phyloP scores from a whole-genome alignment of 1,139 yeast genomes.

The Saccharomyces hybrid region DNA sequence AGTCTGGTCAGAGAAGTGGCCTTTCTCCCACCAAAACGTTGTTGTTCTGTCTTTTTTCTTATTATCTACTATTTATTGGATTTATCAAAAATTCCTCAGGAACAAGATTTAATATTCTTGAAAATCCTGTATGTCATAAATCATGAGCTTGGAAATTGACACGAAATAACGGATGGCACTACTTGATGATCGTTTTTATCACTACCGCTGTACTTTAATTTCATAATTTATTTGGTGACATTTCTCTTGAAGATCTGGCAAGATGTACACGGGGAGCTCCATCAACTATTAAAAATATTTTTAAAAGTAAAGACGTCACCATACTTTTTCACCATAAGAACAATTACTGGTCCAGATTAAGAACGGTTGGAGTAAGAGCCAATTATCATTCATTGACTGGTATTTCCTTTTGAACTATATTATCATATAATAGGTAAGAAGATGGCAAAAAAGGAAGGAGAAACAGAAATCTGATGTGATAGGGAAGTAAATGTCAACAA shows the following conservation, averaged over 20 bases:
- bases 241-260: slow-evolving; percentile 51
- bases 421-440: too few relatives aligned
- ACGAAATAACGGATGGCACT: slow-evolving; percentile 83
- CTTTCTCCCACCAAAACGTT: slow-evolving; percentile 57
- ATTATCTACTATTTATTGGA: slow-evolving; percentile 48
- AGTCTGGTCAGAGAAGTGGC: slow-evolving; percentile 64
- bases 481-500: too few relatives aligned
- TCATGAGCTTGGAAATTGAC: slow-evolving; percentile 91
- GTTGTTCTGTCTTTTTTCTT: slow-evolving; percentile 29
- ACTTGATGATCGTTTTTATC: slow-evolving; percentile 29
- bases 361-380: slow-evolving; percentile 22
- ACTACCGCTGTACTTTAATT: slow-evolving; percentile 11
- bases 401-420: too few relatives aligned
- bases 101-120: slow-evolving; percentile 57
- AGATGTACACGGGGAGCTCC: slow-evolving; percentile 43
- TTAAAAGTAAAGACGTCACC: too few relatives aligned
- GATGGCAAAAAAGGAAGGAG: too few relatives aligned
- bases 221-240: slow-evolving; percentile 24
- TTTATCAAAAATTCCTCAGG: slow-evolving; percentile 81
- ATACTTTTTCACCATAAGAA: slow-evolving; percentile 22
- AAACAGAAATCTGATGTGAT: too few relatives aligned
- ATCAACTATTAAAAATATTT: too few relatives aligned
- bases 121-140: slow-evolving; percentile 92
- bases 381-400: too few relatives aligned
- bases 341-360: slow-evolving; percentile 46